Evolutionary conservation across 768 basidiomycete species (phyloP).

Genomic region (Amanita muscaria): DNA sequence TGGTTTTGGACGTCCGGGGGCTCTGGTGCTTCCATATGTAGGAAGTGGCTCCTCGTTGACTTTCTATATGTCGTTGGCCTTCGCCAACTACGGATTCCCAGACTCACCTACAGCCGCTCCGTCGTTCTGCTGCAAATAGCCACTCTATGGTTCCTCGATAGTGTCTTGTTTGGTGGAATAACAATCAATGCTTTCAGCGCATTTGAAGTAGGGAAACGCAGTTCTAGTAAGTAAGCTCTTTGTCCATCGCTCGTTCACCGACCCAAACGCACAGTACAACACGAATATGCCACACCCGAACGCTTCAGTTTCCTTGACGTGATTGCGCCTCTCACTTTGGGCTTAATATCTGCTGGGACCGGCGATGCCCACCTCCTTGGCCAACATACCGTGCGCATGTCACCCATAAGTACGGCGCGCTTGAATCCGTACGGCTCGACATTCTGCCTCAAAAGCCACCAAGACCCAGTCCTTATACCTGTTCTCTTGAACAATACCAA

Average conservation of each 20-base stretch:
- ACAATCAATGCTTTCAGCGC: slow-evolving; percentile 36
- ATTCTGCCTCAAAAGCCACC: slow-evolving; percentile 59
- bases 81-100: slow-evolving; percentile 62
- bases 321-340: slow-evolving; percentile 41
- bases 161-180: slow-evolving; percentile 64
- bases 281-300: slow-evolving; percentile 35
- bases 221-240: slow-evolving; percentile 20
- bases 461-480: slow-evolving; percentile 60
- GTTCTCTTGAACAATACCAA: slow-evolving; percentile 86
- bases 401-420: slow-evolving; percentile 88
- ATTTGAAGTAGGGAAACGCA: slow-evolving; percentile 16
- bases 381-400: slow-evolving; percentile 87
- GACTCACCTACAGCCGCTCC: slow-evolving; percentile 58
- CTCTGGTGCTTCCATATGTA: slow-evolving; percentile 33
- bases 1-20: slow-evolving; percentile 42
- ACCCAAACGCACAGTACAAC: slow-evolving; percentile 19
- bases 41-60: slow-evolving; percentile 72
- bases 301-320: slow-evolving; percentile 40
- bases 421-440: slow-evolving; percentile 69
- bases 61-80: slow-evolving; percentile 49
- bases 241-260: too few species aligned
- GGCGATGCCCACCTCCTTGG: slow-evolving; percentile 64
- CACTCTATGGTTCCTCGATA: slow-evolving; percentile 54
- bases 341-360: slow-evolving; percentile 33
- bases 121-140: slow-evolving; percentile 56